phyloP scores from a whole-genome alignment of 2,329 filamentous ascomycete species.

The Fusarium sp. region DNA sequence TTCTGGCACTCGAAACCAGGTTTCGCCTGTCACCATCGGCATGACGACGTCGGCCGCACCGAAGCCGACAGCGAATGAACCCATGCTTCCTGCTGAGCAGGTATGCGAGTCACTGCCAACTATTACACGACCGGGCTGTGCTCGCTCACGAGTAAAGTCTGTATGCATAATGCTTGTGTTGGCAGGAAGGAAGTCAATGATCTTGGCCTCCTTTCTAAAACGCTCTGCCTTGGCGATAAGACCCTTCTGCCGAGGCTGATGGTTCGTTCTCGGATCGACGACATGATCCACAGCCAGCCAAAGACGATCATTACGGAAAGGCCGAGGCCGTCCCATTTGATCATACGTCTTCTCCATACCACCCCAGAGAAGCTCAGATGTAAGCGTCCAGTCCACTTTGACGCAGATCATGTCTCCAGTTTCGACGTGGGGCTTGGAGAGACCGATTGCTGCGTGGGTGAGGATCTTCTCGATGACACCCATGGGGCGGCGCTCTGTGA shows the following conservation, averaged over 20 bases:
- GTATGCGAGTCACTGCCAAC: conserved; percentile 60
- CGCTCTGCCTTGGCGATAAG: neutral
- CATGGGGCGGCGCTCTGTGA: neutral
- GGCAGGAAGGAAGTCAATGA: conserved; percentile 50
- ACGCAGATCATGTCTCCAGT: neutral
- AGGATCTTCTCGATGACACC: neutral
- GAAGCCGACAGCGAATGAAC: conserved; percentile 57
- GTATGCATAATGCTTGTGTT: conserved; percentile 59
- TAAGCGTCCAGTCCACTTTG: conserved; percentile 12
- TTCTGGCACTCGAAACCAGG: conserved; percentile 60
- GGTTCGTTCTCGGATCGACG: neutral
- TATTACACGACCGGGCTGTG: conserved; percentile 57
- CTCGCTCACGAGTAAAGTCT: conserved; percentile 57
- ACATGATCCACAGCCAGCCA: neutral
- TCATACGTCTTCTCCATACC: conserved; percentile 49
- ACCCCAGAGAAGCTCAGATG: conserved; percentile 11
- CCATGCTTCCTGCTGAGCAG: conserved; percentile 56
- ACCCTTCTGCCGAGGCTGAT: neutral
- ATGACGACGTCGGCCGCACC: conserved; percentile 59
- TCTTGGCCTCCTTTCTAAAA: conserved; percentile 50
- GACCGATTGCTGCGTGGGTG: neutral
- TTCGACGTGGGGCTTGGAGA: neutral
- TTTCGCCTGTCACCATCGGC: conserved; percentile 58
- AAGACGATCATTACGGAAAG: neutral
- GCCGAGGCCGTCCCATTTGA: conserved; percentile 46